A percentile compares a stretch with the other conserved stretches of the same genome.
These are phyloP conservation scores for Backusella tarrabulga DNA, from an alignment of 192 early-diverging fungal species.

Conservation along the genomic window DNA sequence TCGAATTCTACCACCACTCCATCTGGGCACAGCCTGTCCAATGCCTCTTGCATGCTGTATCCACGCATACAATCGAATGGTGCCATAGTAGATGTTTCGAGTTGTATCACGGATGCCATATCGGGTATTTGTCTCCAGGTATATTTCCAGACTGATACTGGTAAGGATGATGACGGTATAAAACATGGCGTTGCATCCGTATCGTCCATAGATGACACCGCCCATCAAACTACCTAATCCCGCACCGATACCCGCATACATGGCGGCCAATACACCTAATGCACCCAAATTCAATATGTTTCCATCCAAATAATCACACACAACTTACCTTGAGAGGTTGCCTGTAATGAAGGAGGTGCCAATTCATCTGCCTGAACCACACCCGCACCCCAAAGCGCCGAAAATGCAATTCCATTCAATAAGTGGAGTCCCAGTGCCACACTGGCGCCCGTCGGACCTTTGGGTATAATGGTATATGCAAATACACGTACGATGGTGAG, in stretches of 20 bases:
- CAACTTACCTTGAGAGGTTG: constrained; percentile 39
- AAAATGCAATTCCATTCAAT: constrained; percentile 47
- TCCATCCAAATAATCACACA: too few relatives aligned
- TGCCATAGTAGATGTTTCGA: constrained; percentile 1
- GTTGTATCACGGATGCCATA: constrained; percentile 30
- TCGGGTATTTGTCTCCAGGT: constrained; percentile 36
- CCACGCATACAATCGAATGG: constrained; percentile 18
- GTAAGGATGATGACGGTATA: constrained; percentile 31
- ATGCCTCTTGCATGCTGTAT: constrained; percentile 26
- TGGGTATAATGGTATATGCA: constrained; percentile 39
- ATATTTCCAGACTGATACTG: constrained; percentile 30
- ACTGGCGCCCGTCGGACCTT: constrained; percentile 24
- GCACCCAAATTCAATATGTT: too few relatives aligned
- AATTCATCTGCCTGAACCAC: constrained; percentile 44
- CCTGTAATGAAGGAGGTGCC: constrained; percentile 40
- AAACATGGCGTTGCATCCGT: constrained; percentile 41
- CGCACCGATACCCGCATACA: constrained; percentile 42
- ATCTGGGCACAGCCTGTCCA: constrained; percentile 35
- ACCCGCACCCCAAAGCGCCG: constrained; percentile 43
- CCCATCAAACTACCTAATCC: constrained; percentile 42
- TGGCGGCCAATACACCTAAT: constrained; percentile 33
- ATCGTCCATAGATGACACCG: constrained; percentile 38
- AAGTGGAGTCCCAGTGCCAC: constrained; percentile 41
- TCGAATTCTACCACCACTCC: constrained; percentile 35
- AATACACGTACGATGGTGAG: constrained; percentile 43